Percentiles rank a stretch among this genome's conserved stretches.
phyloP scores from a whole-genome alignment of 2,329 filamentous ascomycete genomes.

The Diaporthe humulicola region DNA sequence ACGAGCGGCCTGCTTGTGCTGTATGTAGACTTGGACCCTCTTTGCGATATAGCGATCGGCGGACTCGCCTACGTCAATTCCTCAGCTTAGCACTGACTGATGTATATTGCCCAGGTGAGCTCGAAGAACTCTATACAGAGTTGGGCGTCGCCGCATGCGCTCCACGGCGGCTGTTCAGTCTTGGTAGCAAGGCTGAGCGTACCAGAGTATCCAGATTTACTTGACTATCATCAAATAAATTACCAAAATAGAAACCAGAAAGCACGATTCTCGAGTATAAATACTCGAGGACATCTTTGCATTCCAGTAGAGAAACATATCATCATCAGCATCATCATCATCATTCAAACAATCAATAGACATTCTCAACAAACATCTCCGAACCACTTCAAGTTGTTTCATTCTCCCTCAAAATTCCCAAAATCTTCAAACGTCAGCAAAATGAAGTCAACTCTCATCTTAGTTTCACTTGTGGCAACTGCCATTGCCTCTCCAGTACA shows the following conservation, averaged over 20 bases:
- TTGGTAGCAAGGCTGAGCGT: slow-evolving; percentile 20
- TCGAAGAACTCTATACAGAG: background rate
- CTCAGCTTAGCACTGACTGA: background rate
- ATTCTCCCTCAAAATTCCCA: background rate
- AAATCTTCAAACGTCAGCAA: background rate
- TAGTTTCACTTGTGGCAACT: slow-evolving; percentile 14
- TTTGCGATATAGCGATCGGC: slow-evolving; percentile 2
- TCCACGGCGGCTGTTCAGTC: slow-evolving; percentile 11
- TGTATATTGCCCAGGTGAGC: slow-evolving; percentile 20
- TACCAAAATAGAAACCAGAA: background rate
- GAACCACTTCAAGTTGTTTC: background rate
- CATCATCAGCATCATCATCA: background rate
- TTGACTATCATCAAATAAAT: background rate
- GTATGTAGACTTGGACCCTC: background rate
- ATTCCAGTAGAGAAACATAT: fast-evolving
- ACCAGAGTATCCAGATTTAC: background rate
- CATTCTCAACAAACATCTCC: background rate
- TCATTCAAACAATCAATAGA: background rate
- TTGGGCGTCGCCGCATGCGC: slow-evolving; percentile 4
- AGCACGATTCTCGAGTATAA: background rate
- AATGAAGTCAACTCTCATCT: slow-evolving; percentile 13
- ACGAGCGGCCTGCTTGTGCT: background rate
- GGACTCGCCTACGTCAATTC: background rate
- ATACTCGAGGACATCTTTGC: background rate
- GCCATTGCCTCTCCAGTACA: slow-evolving; percentile 14